Percentiles rank a stretch among this genome's conserved stretches.
These are phyloP conservation scores for Sordariomycetes sp. DNA, from an alignment of 2,329 filamentous ascomycete species.

Conservation along the genomic window DNA sequence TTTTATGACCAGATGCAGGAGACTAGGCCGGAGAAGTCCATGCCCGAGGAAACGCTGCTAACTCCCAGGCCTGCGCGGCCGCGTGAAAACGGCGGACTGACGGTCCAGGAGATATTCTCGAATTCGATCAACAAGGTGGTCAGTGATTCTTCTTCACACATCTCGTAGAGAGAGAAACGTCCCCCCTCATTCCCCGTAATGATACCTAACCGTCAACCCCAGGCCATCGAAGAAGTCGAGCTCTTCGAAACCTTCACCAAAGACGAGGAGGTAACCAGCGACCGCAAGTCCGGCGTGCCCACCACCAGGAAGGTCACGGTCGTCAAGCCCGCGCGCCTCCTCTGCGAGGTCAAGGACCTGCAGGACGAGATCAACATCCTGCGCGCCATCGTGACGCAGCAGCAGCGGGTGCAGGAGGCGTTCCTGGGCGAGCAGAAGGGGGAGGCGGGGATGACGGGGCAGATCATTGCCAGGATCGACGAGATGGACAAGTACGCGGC, in stretches of 20 bases:
- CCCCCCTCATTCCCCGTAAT: too few species aligned
- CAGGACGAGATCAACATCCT: constrained; percentile 13
- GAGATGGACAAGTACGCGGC: constrained; percentile 10
- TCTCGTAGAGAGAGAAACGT: too few species aligned
- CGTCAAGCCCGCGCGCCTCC: constrained; percentile 4
- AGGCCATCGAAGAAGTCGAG: constrained; percentile 2
- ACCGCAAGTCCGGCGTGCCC: not conserved
- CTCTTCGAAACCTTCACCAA: constrained; percentile 1
- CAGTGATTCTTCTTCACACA: not conserved
- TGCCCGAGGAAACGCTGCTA: too few species aligned
- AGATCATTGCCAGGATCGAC: constrained; percentile 7
- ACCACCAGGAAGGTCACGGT: constrained; percentile 1
- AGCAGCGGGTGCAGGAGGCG: constrained; percentile 6
- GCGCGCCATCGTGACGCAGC: constrained; percentile 6
- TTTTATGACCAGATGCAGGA: not conserved
- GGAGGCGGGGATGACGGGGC: not conserved
- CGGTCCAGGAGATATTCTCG: constrained; percentile 1
- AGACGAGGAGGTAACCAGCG: not conserved
- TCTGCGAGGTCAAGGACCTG: constrained; percentile 12
- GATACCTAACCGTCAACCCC: too few species aligned
- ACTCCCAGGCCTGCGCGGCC: too few species aligned
- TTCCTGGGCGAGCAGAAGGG: not conserved
- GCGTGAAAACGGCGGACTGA: not conserved
- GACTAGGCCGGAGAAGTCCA: not conserved
- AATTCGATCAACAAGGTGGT: constrained; percentile 2